Base-by-base conservation (phyloP, 2,329 filamentous ascomycete species). In the Diaporthe longicolla region DNA sequence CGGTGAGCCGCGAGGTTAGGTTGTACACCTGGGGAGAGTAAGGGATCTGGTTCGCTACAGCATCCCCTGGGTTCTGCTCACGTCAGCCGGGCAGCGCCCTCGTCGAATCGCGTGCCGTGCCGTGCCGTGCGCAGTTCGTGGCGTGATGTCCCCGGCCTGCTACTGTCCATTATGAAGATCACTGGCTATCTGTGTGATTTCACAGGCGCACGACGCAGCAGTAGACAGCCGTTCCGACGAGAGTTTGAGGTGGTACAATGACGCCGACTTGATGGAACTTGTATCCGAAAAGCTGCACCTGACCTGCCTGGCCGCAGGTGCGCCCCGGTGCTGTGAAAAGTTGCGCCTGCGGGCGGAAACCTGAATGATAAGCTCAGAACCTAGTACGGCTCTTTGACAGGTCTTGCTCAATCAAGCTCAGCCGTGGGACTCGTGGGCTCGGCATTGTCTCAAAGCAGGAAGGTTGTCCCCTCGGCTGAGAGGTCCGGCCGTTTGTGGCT, bases 101-200 rank as follows among this genome's bases (percentile, higher is more conserved):
- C 43, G 61, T 71, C 61, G 72, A 63, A 71, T 66, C 68, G 70
- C 73, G 70, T 63, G 63, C 73, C 73, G 63, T 63, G 63, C 73
- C 73, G 63, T 73, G 73, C 73, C 70, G 73, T 58, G 63, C 45
- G 45, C n/a, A 40, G 63, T 68, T 68, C 63, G 63, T 40, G 63
- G 63, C 45, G 48, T 68, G 45, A 54, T 54, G 15, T 26, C 24
- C 63, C 63, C 29, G 45, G 63, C 24, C 29, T 32, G n/a, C 63
- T 52, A 68, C 48, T 40, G 17, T 68, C 45, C 24, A 37, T 21
- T 26, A 17, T 52, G 48, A 68, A 54, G 48, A 54, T 68, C 29
- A 54, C 45, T 54, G 45, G 63, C 35, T 40, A 26, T 24, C 61
- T 24, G 15, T 52, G 29, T 37, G n/a, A 68, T 54, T 40, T 19